A percentile compares a stretch with the other conserved stretches of the same genome.
These are phyloP conservation scores for Lophium mytilinum DNA, from an alignment of 495 filamentous ascomycete genomes.

Conservation along the genomic window DNA sequence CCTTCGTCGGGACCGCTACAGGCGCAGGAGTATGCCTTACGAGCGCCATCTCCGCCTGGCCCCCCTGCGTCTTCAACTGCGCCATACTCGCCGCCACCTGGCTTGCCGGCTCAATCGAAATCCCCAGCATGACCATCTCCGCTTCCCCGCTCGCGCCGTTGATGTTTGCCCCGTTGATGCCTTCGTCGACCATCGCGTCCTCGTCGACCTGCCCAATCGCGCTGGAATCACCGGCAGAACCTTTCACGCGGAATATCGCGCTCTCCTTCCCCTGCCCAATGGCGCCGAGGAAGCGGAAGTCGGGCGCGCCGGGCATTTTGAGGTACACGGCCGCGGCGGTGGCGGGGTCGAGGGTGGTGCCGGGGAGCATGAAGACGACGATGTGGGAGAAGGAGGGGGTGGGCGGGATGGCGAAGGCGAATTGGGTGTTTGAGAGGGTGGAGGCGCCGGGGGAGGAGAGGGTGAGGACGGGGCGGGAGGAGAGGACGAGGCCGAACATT, in stretches of 20 bases:
- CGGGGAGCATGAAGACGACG: slow-evolving; percentile 83
- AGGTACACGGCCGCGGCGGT: slow-evolving; percentile 87
- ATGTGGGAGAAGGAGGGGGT: slow-evolving; percentile 64
- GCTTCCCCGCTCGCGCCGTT: slow-evolving; percentile 27
- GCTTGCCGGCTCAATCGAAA: slow-evolving; percentile 70
- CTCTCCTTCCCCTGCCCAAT: slow-evolving; percentile 82
- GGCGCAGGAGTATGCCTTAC: slow-evolving; percentile 2
- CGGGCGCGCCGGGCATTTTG: slow-evolving; percentile 47
- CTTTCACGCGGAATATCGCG: slow-evolving; percentile 68
- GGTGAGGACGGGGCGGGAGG: slow-evolving; percentile 53
- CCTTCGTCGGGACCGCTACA: slow-evolving; percentile 50
- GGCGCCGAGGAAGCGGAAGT: slow-evolving; percentile 78
- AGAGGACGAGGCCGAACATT: slow-evolving; percentile 38
- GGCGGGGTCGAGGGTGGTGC: slow-evolving; percentile 58
- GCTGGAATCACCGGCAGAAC: slow-evolving; percentile 24
- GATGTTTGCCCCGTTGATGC: slow-evolving; percentile 1
- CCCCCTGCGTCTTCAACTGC: slow-evolving; percentile 42
- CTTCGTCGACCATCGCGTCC: slow-evolving; percentile 38
- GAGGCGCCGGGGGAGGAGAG: slow-evolving; percentile 50
- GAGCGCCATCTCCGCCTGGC: slow-evolving; percentile 25
- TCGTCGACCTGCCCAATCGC: slow-evolving; percentile 38
- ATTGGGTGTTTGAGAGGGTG: slow-evolving; percentile 56
- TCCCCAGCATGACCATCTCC: slow-evolving; percentile 56
- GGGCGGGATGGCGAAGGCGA: slow-evolving; percentile 54
- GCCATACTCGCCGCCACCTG: slow-evolving; percentile 61